Base-by-base conservation (phyloP, 1,139 yeast species). In the Scheffersomyces insectosa region DNA sequence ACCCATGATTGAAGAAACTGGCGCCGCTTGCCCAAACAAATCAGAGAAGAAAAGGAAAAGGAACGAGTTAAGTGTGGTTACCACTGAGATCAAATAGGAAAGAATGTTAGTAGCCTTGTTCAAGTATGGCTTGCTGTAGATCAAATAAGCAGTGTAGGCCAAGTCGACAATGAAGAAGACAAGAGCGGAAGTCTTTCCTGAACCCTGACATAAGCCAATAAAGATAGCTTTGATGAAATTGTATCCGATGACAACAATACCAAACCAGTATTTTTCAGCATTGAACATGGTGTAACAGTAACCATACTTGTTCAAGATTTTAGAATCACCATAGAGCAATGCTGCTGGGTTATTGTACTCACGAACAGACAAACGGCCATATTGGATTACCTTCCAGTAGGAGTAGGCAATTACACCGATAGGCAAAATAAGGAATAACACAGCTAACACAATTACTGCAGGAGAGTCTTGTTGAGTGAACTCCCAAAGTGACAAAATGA, bases 231-330 rank as follows among this genome's bases (percentile, higher is more conserved):
- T 85, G 37, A 82, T 51, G 33, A 84, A 71, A 43, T 76, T 70
- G 58, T 85, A 84, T 5, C 63, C 59, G 35, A 85, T 53, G 34
- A 84, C 58, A 9, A 84, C 81, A 16, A 74, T 63, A 43, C 89
- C 87, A 76, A 88, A 86, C 88, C 89, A 86, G 60, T 85, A 86
- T 51, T 78, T 82, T 11, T 70, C 70, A 8, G 95, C 93, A 51
- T 77, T 78, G 59, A 84, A 85, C 89, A 85, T 85, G n/a, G 93
- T 85, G 63, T 86, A 87, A 55, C 87, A 79, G 63, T 83, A 86
- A 0, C 95, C 95, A 57, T 80, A 86, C 58, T 83, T 83, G 64
- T 81, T 75, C 56, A 86, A 74, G 36, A 86, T 72, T 36, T 68
- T 70, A 38, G 79, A 69, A 53, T 86, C 85, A 51, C 95, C 93